phyloP scores from a whole-genome alignment of 192 early-diverging fungal genomes.

The Physocladia obscura region DNA sequence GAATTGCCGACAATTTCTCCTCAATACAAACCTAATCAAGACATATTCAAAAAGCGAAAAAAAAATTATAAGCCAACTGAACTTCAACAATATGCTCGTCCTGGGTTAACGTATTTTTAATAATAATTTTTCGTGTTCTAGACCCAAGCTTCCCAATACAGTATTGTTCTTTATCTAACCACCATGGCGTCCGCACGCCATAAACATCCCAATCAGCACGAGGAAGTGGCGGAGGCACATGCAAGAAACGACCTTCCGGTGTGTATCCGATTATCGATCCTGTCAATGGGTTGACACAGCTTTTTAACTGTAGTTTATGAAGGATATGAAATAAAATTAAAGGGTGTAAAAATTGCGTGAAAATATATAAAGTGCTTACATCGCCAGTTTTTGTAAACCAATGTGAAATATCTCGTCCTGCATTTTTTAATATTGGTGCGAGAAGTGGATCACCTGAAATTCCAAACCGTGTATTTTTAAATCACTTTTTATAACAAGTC shows the following conservation, averaged over 20 bases:
- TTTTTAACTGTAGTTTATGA: slow-evolving; percentile 36
- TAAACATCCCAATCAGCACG: slow-evolving; percentile 40
- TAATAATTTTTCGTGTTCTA: slow-evolving; percentile 52
- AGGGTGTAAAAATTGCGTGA: not conserved
- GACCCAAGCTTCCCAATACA: slow-evolving; percentile 50
- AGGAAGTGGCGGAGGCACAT: slow-evolving; percentile 52
- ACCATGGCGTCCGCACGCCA: slow-evolving; percentile 46
- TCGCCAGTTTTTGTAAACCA: slow-evolving; percentile 57
- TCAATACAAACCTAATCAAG: slow-evolving; percentile 49
- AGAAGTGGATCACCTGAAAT: slow-evolving; percentile 45
- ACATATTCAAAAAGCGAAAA: not conserved
- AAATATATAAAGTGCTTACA: slow-evolving; percentile 32
- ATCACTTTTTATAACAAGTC: not conserved
- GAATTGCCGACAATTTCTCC: slow-evolving; percentile 54
- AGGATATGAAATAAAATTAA: not conserved
- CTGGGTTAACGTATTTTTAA: slow-evolving; percentile 56
- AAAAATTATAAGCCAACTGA: not conserved
- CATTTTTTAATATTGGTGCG: slow-evolving; percentile 54
- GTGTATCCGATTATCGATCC: slow-evolving; percentile 42
- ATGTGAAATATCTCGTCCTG: slow-evolving; percentile 62
- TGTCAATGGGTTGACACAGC: slow-evolving; percentile 51
- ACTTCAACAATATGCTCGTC: slow-evolving; percentile 60
- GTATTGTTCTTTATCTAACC: slow-evolving; percentile 48
- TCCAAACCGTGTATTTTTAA: too few relatives aligned
- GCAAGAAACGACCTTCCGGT: slow-evolving; percentile 52